Percentiles rank a stretch among this genome's conserved stretches.
These are phyloP conservation scores for Taiozyma onychis DNA, from an alignment of 1,139 yeast species.

Conservation along the genomic window DNA sequence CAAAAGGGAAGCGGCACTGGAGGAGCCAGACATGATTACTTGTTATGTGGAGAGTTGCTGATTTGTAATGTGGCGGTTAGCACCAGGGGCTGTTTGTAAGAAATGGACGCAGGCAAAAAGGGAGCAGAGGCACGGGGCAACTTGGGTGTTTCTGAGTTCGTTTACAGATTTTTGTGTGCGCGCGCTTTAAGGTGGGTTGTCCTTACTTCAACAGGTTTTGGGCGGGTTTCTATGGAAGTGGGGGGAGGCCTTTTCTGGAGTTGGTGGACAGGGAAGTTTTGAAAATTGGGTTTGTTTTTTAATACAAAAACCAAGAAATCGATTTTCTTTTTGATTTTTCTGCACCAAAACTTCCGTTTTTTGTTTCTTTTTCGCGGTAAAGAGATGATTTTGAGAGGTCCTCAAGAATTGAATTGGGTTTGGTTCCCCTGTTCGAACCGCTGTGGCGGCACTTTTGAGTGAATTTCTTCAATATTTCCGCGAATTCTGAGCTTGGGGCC, in stretches of 20 bases:
- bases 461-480: background rate
- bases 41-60: background rate
- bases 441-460: background rate
- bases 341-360: background rate
- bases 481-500: background rate
- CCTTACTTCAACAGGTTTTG: too few species aligned
- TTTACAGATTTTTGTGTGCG: too few species aligned
- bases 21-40: constrained; percentile 10
- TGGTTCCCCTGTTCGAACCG: background rate
- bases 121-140: too few species aligned
- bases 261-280: background rate
- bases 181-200: background rate
- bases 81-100: background rate
- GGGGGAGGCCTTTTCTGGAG: background rate
- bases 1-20: constrained; percentile 39
- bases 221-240: background rate
- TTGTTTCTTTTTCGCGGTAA: background rate
- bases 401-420: too few species aligned
- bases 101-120: background rate
- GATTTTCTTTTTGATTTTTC: background rate
- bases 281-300: background rate
- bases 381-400: background rate
- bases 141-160: too few species aligned
- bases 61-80: background rate
- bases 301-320: background rate